Evolutionary conservation across 2,329 filamentous ascomycete genomes (phyloP), one percentile per base, ranked within the genome.

Genomic region (Arachnopeziza araneosa): DNA sequence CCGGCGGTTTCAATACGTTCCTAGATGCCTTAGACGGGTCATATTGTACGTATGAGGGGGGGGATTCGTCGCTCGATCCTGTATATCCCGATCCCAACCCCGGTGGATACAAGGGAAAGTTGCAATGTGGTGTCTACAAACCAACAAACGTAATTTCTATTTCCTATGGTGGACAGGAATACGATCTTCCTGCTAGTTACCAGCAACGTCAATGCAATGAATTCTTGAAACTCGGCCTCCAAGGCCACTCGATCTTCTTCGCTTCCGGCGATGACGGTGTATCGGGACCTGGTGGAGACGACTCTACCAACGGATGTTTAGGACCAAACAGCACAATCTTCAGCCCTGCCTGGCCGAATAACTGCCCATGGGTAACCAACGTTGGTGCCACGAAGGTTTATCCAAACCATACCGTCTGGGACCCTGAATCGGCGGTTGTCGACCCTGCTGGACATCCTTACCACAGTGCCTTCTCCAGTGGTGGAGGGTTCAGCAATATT

Each of bases 161-260:
- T 24, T 82, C 79, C 10, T 85, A 84, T 68, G 85, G 84, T 55
- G 86, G 88, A 58, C 79, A 83, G 59, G 87, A 90, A 73, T 83
- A 87, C 67, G 80, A 81, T 1, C 77, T 89, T 0, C 85, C 86
- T 0, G 68, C 74, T 2, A 78, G 79, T 7, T 89, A 88, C 68
- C 84, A 85, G 36, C 74, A 77, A 56, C 79, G 80, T 53, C 83
- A 86, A 14, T 89, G 86, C 75, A 19, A 44, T 12, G 36, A 44
- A 44, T 44, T 44, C 77, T 80, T 63, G 76, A 85, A 60, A 66
- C 81, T 89, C 30, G 86, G 84, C 22, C 80, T 83, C 3, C 82
- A 85, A 24, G 87, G 87, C 24, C 81, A 87, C 1, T 82, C 83
- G 1, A 75, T 88, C 17, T 73, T 89, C 44, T 84, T 87, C 70